Evolutionary conservation across 2,329 filamentous ascomycete species (phyloP), one percentile per base, ranked within the genome.

Genomic region (Fusarium subglutinans): DNA sequence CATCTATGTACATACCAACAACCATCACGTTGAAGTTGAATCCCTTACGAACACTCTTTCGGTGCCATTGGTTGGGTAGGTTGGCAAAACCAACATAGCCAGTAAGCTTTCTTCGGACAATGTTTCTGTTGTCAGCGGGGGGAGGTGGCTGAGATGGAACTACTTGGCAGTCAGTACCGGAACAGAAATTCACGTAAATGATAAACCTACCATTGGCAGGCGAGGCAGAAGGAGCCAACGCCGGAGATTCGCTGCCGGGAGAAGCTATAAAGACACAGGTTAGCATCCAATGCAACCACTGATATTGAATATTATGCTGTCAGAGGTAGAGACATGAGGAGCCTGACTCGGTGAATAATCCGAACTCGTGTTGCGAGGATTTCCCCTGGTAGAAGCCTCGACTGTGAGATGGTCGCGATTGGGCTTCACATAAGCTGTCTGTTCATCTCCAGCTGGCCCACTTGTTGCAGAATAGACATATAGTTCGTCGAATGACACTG

Each of bases 11-110:
- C 95, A 82, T 89, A 98, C 96, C 96, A 86, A 99, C 96, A 85
- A 99, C 96, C 96, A 99, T 99, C 79, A 99, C 96, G 83, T 99
- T 99, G 90, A 99, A 99, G 90, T 98, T 99, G 91, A 99, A 99
- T 72, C 96, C 96, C 87, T 99, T 99, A 83, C 96, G 94, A 81
- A 99, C 96, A 91, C 95, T 98, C 93, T 99, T 99, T 85, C 96
- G 96, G 89, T 99, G 96, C 96, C 96, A 99, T 87, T 99, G 96
- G 87, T 99, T 99, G 75, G 96, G 96, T 82, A 99, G 87, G 84
- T 99, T 99, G 84, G 96, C 96, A 82, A 99, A 99, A 77, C 96
- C 96, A 81, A 99, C 96, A 81, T 98, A 99, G 82, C 96, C 96
- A 57, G 96, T 98, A 82, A 99, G 88, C 89, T 99, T 99, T 85